Evolutionary conservation across 2,329 filamentous ascomycete genomes (phyloP), one percentile per base, ranked within the genome.

Genomic region (Thielaviopsis populi): DNA sequence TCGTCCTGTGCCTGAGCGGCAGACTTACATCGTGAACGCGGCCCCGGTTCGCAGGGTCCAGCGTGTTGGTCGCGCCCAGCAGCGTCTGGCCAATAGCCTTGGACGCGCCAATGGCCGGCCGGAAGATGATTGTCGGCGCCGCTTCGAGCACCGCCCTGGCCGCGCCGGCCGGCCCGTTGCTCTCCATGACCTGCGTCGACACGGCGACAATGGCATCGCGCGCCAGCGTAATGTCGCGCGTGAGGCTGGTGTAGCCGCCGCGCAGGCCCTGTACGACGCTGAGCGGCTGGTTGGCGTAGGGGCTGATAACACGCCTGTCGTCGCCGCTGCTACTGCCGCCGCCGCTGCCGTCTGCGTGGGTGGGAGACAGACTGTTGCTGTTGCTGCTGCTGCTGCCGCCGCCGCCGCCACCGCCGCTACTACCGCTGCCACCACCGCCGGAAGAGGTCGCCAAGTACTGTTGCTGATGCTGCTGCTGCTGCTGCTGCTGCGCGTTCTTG

Each of bases 201-300:
- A 99, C 89, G 1, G 92, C 94, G 69, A 99, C 92, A 65, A 99
- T 90, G 10, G 92, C 94, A 74, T 99, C 91, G 64, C 86, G 80
- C 0, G 94, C 89, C 54, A 91, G 79, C 46, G 92, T 80, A n/a
- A 99, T 78, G 73, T 99, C 95, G 41, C 91, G 83, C 66, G 91
- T 85, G 33, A 99, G 79, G 62, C 91, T 89, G 33, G 85, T 79
- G 69, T 91, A 92, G 3, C 91, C 94, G 13, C 88, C 88, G 2
- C 88, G 82, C 17, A 99, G 77, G 2, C 94, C 94, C 69, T 95
- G 89, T 2, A 92, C 80, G 2, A 99, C 88, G 1, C 89, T 89
- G 1, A 94, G 83, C 0, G 95, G 95, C 71, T 97, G 94, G 69
- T 97, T 89, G 0, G 95, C 94, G 71, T 99, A 99, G 1, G 92